Percentiles rank a stretch among this genome's conserved stretches.
Conservation (phyloP, 371 early-diverging fungal species). For the Mortierella sp. region DNA sequence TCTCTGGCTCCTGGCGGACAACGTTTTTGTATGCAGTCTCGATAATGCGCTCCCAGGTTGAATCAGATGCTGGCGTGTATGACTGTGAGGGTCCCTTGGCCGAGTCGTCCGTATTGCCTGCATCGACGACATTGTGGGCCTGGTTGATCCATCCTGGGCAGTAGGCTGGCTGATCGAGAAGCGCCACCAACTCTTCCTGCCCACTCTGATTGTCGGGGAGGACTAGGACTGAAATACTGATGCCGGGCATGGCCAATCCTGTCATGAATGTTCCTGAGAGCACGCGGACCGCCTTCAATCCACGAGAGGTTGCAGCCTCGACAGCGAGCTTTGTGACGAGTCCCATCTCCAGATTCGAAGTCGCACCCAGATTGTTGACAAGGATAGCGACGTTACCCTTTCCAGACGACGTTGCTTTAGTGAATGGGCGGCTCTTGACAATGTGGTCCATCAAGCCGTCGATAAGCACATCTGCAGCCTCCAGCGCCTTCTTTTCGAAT, state of each 20-base stretch:
- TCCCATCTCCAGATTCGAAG: constrained; percentile 77
- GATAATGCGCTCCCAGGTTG: constrained; percentile 64
- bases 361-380: constrained; percentile 87
- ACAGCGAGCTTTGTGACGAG: constrained; percentile 76
- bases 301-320: constrained; percentile 45
- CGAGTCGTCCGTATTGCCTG: constrained; percentile 56
- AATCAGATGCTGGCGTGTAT: constrained; percentile 50
- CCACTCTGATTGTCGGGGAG: constrained; percentile 59
- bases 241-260: constrained; percentile 84
- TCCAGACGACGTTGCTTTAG: constrained; percentile 31
- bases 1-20: constrained; percentile 75
- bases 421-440: constrained; percentile 62
- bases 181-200: constrained; percentile 46
- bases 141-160: constrained; percentile 73
- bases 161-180: constrained; percentile 65
- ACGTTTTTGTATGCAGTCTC: constrained; percentile 65
- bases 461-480: constrained; percentile 67
- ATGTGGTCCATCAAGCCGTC: constrained; percentile 68
- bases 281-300: constrained; percentile 66
- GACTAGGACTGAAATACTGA: constrained; percentile 72
- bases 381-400: constrained; percentile 66
- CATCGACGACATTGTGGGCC: constrained; percentile 28
- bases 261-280: constrained; percentile 79
- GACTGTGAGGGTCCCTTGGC: constrained; percentile 41
- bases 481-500: constrained; percentile 62